Evolutionary conservation across 2,329 filamentous ascomycete species (phyloP).

Genomic region (Scedosporium boydii): DNA sequence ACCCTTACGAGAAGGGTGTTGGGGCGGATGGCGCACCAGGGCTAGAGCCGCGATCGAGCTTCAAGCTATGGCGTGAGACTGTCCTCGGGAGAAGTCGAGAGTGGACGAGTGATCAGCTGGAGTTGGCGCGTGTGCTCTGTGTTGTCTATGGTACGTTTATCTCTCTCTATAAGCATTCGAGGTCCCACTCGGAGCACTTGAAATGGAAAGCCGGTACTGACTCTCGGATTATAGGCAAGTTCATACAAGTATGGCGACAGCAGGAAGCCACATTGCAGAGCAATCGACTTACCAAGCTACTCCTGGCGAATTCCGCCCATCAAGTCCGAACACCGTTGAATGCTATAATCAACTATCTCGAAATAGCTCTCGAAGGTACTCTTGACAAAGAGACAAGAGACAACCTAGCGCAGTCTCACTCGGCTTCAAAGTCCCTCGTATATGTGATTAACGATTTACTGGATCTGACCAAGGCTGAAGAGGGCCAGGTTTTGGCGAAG

Average conservation of each 20-base stretch:
- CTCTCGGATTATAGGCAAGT: slow-evolving; percentile 39
- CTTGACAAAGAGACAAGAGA: slow-evolving; percentile 77
- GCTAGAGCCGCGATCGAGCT: slow-evolving; percentile 70
- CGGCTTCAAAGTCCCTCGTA: slow-evolving; percentile 83
- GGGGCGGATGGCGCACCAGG: slow-evolving; percentile 64
- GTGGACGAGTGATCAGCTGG: slow-evolving; percentile 82
- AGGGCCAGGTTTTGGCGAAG: slow-evolving; percentile 68
- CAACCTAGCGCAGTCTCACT: slow-evolving; percentile 75
- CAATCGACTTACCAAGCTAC: slow-evolving; percentile 67
- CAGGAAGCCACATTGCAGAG: slow-evolving; percentile 78
- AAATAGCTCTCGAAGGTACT: slow-evolving; percentile 75
- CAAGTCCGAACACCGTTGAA: slow-evolving; percentile 87
- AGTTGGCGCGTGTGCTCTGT: slow-evolving; percentile 80
- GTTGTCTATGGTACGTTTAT: slow-evolving; percentile 64
- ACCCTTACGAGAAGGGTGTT: slow-evolving; percentile 71
- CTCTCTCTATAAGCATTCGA: background rate
- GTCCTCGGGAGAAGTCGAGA: slow-evolving; percentile 75
- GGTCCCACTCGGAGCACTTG: too few species aligned
- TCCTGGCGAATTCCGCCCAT: slow-evolving; percentile 82
- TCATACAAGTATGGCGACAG: slow-evolving; percentile 88
- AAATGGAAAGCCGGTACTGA: slow-evolving; percentile 8
- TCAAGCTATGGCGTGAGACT: slow-evolving; percentile 72
- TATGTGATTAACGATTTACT: slow-evolving; percentile 91
- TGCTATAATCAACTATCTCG: slow-evolving; percentile 89
- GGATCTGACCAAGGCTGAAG: slow-evolving; percentile 80